phyloP scores from a whole-genome alignment of 1,284 basidiomycete genomes.

The Afroboletus lepidellus region DNA sequence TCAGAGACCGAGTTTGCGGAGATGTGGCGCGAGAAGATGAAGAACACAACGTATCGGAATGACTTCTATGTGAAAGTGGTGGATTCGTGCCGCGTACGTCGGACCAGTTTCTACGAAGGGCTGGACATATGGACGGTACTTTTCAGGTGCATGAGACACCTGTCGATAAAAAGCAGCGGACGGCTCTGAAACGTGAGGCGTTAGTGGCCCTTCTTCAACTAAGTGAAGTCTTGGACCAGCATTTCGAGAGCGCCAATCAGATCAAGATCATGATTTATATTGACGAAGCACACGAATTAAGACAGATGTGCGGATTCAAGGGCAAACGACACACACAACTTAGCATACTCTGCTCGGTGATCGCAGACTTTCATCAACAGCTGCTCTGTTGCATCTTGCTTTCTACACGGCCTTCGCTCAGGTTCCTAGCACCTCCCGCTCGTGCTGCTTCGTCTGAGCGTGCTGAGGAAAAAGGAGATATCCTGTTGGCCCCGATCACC shows the following conservation, averaged over 20 bases:
- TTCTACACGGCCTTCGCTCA: too few relatives aligned
- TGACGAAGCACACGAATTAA: not conserved
- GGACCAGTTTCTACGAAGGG: not conserved
- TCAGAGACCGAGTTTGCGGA: not conserved
- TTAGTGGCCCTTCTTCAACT: not conserved
- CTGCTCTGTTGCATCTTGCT: not conserved
- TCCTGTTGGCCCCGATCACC: too few relatives aligned
- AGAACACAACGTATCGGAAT: not conserved
- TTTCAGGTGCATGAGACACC: not conserved
- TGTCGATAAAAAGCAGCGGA: not conserved
- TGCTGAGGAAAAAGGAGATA: too few relatives aligned
- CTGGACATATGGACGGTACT: not conserved
- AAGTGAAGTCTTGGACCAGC: not conserved
- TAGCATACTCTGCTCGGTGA: not conserved
- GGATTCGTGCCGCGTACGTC: not conserved
- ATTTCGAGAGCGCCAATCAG: not conserved
- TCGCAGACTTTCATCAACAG: not conserved
- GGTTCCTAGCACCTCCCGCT: too few relatives aligned
- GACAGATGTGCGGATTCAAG: too few relatives aligned
- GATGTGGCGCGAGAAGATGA: not conserved
- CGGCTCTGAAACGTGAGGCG: not conserved
- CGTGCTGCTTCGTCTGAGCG: too few relatives aligned
- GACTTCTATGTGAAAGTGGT: not conserved
- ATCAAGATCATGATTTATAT: not conserved
- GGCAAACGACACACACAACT: not conserved